A percentile compares a stretch with the other conserved stretches of the same genome.
These are phyloP conservation scores for Penicillium chermesinum DNA, from an alignment of 495 filamentous ascomycete species.

Conservation along the genomic window DNA sequence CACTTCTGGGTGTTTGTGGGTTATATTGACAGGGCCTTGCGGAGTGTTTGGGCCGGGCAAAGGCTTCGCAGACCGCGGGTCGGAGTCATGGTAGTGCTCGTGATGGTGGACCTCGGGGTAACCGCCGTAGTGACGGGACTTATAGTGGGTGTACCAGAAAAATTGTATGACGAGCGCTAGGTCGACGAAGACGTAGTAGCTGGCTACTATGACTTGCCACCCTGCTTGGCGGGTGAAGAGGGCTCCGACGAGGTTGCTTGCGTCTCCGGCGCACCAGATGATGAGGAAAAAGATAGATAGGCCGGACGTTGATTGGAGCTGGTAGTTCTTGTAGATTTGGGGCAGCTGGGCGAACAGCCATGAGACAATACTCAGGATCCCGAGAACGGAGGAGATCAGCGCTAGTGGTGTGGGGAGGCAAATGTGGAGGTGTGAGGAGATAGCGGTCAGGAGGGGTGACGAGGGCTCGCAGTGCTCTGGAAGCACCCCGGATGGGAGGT, in stretches of 20 bases:
- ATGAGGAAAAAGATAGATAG: constrained; percentile 64
- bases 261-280: constrained; percentile 66
- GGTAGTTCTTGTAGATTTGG: constrained; percentile 69
- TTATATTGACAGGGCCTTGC: constrained; percentile 23
- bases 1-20: constrained; percentile 18
- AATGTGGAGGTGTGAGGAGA: constrained; percentile 59
- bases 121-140: constrained; percentile 28
- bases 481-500: constrained; percentile 30
- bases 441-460: constrained; percentile 49
- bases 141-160: constrained; percentile 60
- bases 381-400: constrained; percentile 60
- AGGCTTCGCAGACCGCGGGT: constrained; percentile 13
- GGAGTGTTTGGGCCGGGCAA: too few species aligned
- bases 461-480: constrained; percentile 61
- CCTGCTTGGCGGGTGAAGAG: constrained; percentile 61
- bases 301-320: constrained; percentile 60
- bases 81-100: constrained; percentile 14
- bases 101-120: constrained; percentile 18
- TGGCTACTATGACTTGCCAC: constrained; percentile 65
- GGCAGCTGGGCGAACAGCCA: constrained; percentile 77
- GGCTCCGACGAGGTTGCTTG: constrained; percentile 63
- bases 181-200: constrained; percentile 67
- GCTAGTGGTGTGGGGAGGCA: constrained; percentile 65
- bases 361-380: constrained; percentile 59
- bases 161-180: constrained; percentile 58